phyloP scores from a whole-genome alignment of 306 rosid species.

The Casuarina glauca region DNA sequence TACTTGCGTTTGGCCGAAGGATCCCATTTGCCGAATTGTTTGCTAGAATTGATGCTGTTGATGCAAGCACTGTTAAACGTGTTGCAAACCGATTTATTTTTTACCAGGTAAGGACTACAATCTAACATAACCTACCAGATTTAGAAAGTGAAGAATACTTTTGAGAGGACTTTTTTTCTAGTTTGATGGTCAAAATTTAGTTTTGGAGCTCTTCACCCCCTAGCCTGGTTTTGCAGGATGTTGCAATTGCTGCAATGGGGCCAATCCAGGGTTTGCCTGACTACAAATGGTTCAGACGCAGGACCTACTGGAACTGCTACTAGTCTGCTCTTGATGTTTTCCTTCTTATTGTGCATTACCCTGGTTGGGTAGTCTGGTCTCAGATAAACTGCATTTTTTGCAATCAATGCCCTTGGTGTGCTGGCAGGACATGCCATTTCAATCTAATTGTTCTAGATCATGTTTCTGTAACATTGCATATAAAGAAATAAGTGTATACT shows the following conservation, averaged over 20 bases:
- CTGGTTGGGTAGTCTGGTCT: conserved; percentile 34
- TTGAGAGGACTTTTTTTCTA: neutral
- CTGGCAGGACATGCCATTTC: conserved; percentile 26
- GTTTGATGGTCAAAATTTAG: neutral
- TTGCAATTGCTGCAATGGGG: conserved; percentile 91
- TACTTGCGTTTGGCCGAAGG: conserved; percentile 90
- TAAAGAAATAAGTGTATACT: conserved; percentile 51
- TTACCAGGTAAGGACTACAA: conserved; percentile 62
- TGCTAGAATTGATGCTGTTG: conserved; percentile 94
- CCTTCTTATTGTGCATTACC: conserved; percentile 25
- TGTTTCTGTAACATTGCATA: conserved; percentile 42
- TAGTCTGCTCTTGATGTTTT: conserved; percentile 42
- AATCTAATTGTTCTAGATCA: conserved; percentile 29
- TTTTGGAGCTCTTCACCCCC: neutral
- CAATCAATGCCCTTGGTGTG: conserved; percentile 37
- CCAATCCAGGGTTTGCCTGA: conserved; percentile 82
- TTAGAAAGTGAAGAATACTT: neutral
- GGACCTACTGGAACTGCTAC: conserved; percentile 98
- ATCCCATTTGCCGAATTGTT: conserved; percentile 87
- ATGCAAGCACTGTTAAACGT: conserved; percentile 86
- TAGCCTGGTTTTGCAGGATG: conserved; percentile 54
- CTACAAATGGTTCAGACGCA: conserved; percentile 98
- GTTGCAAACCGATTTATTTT: conserved; percentile 91
- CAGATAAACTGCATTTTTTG: conserved; percentile 30
- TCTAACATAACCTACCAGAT: neutral